Evolutionary conservation across 129 eudicot genomes (phyloP).

Genomic region (Chrysanthemum makinoi): DNA sequence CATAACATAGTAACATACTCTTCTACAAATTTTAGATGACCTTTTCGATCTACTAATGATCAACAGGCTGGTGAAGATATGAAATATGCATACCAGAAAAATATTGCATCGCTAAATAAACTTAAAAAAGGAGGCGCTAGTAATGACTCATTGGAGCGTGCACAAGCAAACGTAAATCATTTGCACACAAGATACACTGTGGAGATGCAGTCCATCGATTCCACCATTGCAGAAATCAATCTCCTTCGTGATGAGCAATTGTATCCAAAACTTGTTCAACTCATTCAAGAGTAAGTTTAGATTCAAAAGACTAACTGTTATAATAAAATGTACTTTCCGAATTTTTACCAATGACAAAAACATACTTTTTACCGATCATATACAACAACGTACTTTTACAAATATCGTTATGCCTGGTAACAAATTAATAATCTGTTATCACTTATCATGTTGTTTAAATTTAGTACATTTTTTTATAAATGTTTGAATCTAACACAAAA

Average conservation of each 20-base stretch:
- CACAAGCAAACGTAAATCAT: constrained; percentile 63
- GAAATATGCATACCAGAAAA: constrained; percentile 69
- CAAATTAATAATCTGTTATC: too few relatives aligned
- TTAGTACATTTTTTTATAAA: not conserved
- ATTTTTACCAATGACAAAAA: too few relatives aligned
- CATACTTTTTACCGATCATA: too few relatives aligned
- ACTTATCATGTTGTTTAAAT: too few relatives aligned
- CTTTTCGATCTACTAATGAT: constrained; percentile 15
- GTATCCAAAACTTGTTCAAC: constrained; percentile 75
- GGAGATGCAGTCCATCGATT: constrained; percentile 81
- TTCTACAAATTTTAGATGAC: not conserved
- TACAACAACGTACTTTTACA: too few relatives aligned
- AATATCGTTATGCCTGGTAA: too few relatives aligned
- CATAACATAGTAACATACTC: not conserved
- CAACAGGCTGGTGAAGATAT: constrained; percentile 69
- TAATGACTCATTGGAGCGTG: constrained; percentile 54
- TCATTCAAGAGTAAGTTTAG: constrained; percentile 66
- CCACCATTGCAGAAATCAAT: constrained; percentile 73
- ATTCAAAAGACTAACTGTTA: not conserved
- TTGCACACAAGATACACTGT: constrained; percentile 73
- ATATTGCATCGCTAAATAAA: constrained; percentile 56
- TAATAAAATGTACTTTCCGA: not conserved
- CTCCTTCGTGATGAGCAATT: constrained; percentile 72
- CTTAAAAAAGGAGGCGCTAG: constrained; percentile 56
- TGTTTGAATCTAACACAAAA: not conserved